Conservation (phyloP, 2,329 filamentous ascomycete genomes). For the Westerdykella ornata region DNA sequence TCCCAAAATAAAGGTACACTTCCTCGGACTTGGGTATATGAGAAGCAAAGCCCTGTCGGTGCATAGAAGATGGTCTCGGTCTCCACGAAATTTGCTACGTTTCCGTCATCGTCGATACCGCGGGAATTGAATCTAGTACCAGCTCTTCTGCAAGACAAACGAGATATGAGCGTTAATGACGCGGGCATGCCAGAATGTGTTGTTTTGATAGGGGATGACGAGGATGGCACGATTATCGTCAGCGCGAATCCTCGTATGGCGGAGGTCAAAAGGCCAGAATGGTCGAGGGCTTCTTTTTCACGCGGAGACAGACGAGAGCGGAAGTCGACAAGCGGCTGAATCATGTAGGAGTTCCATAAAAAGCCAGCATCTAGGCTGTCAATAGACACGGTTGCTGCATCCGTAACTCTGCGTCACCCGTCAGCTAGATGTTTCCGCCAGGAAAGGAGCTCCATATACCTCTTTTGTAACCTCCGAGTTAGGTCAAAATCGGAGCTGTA, state of each 20-base stretch:
- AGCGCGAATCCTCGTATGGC: constrained; percentile 89
- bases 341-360: constrained; percentile 98
- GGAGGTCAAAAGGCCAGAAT: constrained; percentile 80
- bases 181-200: constrained; percentile 68
- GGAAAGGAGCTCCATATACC: constrained; percentile 44
- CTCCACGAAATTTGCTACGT: constrained; percentile 98
- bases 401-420: constrained; percentile 53
- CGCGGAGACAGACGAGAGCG: constrained; percentile 68
- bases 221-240: constrained; percentile 76
- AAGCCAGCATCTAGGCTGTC: constrained; percentile 90
- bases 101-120: constrained; percentile 93
- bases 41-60: constrained; percentile 71
- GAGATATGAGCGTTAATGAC: constrained; percentile 80
- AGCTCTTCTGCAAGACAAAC: constrained; percentile 81
- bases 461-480: constrained; percentile 85
- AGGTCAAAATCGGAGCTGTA: constrained; percentile 98
- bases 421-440: constrained; percentile 2
- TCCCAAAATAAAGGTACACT: constrained; percentile 98
- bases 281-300: constrained; percentile 74
- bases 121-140: constrained; percentile 96
- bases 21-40: constrained; percentile 85
- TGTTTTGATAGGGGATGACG: constrained; percentile 62
- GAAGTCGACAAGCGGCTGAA: constrained; percentile 83
- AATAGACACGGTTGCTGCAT: constrained; percentile 75
- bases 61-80: constrained; percentile 90